These are phyloP conservation scores for Cordyceps fumosorosea DNA, from an alignment of 2,329 filamentous ascomycete genomes.

Conservation along the genomic window DNA sequence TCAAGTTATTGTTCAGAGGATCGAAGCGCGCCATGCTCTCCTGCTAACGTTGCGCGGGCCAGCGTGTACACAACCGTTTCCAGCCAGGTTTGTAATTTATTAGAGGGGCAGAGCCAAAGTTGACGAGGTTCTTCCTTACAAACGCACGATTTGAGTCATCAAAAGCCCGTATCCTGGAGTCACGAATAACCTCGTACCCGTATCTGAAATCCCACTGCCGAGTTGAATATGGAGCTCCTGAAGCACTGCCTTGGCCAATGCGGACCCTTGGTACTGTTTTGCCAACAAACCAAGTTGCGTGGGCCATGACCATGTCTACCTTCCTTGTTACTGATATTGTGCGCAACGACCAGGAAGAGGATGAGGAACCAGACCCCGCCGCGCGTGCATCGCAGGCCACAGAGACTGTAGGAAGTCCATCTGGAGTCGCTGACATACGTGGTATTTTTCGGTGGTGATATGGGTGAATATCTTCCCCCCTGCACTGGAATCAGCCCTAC, in stretches of 20 bases:
- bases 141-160: neutral
- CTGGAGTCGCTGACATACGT: neutral
- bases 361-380: neutral
- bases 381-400: neutral
- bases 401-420: neutral
- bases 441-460: neutral
- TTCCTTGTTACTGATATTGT: constrained; percentile 13
- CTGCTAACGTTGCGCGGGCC: no score
- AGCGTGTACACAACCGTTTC: no score
- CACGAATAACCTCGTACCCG: constrained; percentile 8
- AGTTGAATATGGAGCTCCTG: constrained; percentile 8
- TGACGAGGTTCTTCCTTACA: neutral
- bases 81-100: no score
- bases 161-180: constrained; percentile 12
- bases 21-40: no score
- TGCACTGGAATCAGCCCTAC: neutral
- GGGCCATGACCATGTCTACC: constrained; percentile 6
- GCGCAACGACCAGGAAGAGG: neutral
- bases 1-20: no score
- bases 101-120: neutral
- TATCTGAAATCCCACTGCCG: constrained; percentile 1
- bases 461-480: neutral
- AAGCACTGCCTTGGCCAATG: constrained; percentile 15
- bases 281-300: constrained; percentile 15
- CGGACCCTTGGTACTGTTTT: constrained; percentile 5